Base-by-base conservation (phyloP, 2,329 filamentous ascomycete genomes). In the Pseudonectria foliicola region DNA sequence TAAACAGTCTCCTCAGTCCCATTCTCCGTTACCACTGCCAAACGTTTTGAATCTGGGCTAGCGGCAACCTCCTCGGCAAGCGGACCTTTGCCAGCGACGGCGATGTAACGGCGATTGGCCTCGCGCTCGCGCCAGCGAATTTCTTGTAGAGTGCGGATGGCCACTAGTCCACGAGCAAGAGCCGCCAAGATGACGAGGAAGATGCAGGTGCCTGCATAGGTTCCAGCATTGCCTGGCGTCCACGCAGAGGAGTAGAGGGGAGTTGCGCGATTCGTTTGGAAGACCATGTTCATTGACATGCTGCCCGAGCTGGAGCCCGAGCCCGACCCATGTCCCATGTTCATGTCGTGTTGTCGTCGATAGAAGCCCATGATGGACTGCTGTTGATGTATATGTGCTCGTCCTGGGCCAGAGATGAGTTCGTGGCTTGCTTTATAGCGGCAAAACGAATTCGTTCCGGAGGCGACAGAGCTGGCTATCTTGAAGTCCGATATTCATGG, bases 131-230 rank as follows among this genome's bases (percentile, higher is more conserved):
- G 63, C 81, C 86, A 93, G 29, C 68, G 64, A 46, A 67, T 55
- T 60, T 73, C 75, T 57, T 64, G 73, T 60, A 66, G 77, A 63
- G 64, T 76, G 56, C 86, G 87, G 50, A 75, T 67, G 3, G 88
- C 88, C 33, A 90, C 65, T 12, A 95, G 68, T 13, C 69, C 63
- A 34, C 89, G 83, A 53, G 82, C 79, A 37, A 82, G 53, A 41
- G 80, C 68, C 40, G 80, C 80, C 33, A 96, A 78, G 29, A 83
- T 49, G 56, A 95, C 80, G 39, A 95, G 73, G 64, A 95, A 95
- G 59, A 95, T 85, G 67, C 90, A 94, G 18, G 87, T 94, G 37
- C 79, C 90, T 2, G 86, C 87, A 61, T 95, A 96, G 40, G 73
- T 66, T 49, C 82, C 86, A 6, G 71, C 66, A 25, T 66, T 80